Base-by-base conservation (phyloP, 129 eudicot species). In the Deinandra increscens region DNA sequence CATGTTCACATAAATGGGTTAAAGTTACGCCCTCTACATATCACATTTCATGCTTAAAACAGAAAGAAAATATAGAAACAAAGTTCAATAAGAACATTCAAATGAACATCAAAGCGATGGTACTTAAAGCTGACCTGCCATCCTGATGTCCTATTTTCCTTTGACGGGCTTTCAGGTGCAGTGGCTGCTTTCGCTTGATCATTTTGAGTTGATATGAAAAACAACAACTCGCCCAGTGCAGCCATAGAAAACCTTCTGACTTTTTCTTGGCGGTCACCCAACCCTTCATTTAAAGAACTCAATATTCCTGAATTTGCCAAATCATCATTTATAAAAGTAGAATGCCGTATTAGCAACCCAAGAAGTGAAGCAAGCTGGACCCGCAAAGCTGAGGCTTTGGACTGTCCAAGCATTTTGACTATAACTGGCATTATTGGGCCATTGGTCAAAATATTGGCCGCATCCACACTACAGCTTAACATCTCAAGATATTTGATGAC, bases 231-330 rank as follows among this genome's bases (percentile, higher is more conserved):
- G 2, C 99, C 99, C 77, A 94, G 48, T 48, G 99, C 99, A 68
- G 99, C 99, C 99, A 94, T 85, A 17, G 91, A 89, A 63, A 87
- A 94, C 74, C 99, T 81, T 85, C 99, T 81, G 56, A 94, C 99
- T 66, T 94, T 94, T 60, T 89, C 99, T 80, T 87, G 97, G n/a
- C 85, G 82, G 71, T 94, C 99, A 50, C 88, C 84, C 13, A 94
- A 84, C 31, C 99, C 97, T 68, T 94, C 97, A 69, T 90, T 83
- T 64, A 89, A 64, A 15, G 93, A 82, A 66, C 82, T 80, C 73
- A 89, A 80, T 63, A 94, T 87, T 71, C 95, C 99, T 56, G 97
- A 94, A 82, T 85, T 87, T 48, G 95, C 84, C 74, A 94, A 68
- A 65, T 94, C 93, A 60, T 94, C 88, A 15, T 87, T 81, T 54